Evolutionary conservation across 139 green algal species (phyloP), one percentile per base, ranked within the genome.

Genomic region (Micromonas pusilla): DNA sequence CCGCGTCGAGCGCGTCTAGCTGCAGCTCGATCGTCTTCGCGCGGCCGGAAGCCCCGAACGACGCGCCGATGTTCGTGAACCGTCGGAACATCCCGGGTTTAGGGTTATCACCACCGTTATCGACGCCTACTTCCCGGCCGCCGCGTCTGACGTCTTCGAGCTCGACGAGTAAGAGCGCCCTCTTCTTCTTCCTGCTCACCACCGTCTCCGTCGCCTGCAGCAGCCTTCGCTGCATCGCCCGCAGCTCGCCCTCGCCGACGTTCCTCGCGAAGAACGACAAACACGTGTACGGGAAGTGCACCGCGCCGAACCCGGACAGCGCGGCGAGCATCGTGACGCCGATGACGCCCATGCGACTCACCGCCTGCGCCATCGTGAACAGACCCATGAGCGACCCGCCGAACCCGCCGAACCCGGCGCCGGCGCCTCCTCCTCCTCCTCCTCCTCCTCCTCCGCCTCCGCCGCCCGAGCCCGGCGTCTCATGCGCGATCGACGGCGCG

Each of bases 281-380:
- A 6, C 28, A 52, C n/a, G 72, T 54, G 72, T 78, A 68, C 72
- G 72, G 72, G 52, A 70, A 68, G 33, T 78, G 52, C 6, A 78
- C 53, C 2, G 52, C 53, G 3, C 72, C 72, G 31, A 70, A 78
- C 21, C 72, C 72, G 20, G 72, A 78, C 0, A 78, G 33, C 5
- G 52, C 52, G 1, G 39, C 72, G 30, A 70, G 38, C 0, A 78
- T 3, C 30, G 23, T n/a, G 4, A 78, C 38, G 19, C 72, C 72
- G 28, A 78, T 13, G 23, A 68, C 52, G 1, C 23, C 52, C 13
- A 62, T 6, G 20, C 67, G 30, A n/a, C 20, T n/a, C 33, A 74
- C 36, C 3, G 31, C 2, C 30, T 39, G 68, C 68, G 36, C 52
- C 68, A 62, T 36, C 37, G 33, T 39, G 21, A 38, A 39, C 52